A percentile compares a stretch with the other conserved stretches of the same genome.
Conservation (phyloP, 805 yeast genomes). For the Torulaspora indica region DNA sequence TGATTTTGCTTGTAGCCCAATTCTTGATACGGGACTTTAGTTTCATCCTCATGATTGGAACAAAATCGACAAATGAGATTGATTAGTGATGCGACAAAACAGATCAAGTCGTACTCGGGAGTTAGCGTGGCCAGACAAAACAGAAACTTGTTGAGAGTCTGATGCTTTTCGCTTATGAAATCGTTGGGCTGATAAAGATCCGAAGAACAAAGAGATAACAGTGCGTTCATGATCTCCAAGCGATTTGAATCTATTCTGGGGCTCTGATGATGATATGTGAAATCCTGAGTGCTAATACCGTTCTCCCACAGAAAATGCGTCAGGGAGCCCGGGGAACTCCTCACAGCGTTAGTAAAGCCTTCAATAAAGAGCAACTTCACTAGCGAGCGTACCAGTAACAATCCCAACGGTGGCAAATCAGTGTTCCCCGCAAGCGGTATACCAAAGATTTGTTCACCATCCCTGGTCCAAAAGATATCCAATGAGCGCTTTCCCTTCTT, state of each 20-base stretch:
- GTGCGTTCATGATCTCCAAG: constrained; percentile 57
- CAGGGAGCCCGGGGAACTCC: constrained; percentile 25
- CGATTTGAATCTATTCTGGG: constrained; percentile 57
- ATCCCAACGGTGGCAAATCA: constrained; percentile 15
- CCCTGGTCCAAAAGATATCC: constrained; percentile 24
- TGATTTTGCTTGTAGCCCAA: constrained; percentile 17
- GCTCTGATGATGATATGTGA: constrained; percentile 33
- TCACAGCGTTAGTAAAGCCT: constrained; percentile 27
- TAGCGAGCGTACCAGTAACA: constrained; percentile 21
- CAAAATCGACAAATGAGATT: constrained; percentile 58
- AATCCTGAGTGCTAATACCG: constrained; percentile 54
- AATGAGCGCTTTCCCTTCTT: constrained; percentile 40
- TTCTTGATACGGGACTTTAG: constrained; percentile 14
- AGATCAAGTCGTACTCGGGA: constrained; percentile 46
- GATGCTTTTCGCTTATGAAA: constrained; percentile 40
- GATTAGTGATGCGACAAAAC: constrained; percentile 62
- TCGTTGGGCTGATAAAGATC: constrained; percentile 50
- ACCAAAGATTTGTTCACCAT: constrained; percentile 28
- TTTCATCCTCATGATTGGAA: constrained; percentile 35
- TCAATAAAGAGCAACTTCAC: constrained; percentile 29
- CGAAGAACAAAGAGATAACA: constrained; percentile 58
- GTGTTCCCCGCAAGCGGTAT: constrained; percentile 35
- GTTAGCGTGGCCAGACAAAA: constrained; percentile 49
- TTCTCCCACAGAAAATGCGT: constrained; percentile 65
- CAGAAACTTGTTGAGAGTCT: constrained; percentile 50